Base-by-base conservation (phyloP, 768 basidiomycete species). In the Pholiota conissans region DNA sequence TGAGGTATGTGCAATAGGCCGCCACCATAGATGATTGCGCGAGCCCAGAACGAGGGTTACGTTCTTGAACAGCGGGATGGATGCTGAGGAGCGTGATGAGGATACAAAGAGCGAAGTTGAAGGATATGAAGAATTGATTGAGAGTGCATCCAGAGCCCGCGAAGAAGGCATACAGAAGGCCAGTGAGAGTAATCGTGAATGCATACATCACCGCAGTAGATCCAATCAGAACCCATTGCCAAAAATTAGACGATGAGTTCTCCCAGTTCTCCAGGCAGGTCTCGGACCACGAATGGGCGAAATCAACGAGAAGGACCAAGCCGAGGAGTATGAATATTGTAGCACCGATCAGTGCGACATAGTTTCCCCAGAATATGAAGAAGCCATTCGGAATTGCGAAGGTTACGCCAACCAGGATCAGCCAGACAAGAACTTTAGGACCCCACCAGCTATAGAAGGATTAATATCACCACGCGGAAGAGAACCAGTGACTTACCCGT, bases 361-460 rank as follows among this genome's bases (percentile, higher is more conserved):
- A 96, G 63, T 95, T 94, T 30, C 95, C 95, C 90, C 94, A 98
- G 71, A 97, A 92, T 76, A 98, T 95, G 78, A 98, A 98, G 84
- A 95, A 95, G 47, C 84, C 90, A 71, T 98, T 98, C 0, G 96
- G 97, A 66, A 98, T 96, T 73, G 95, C 88, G 80, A 98, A 99
- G 1, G 91, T 89, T 22, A 90, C 73, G 60, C 81, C 81, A 47
- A 94, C 77, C 56, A 99, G 83, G 60, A 93, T 65, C 32, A 97
- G 69, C 93, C 95, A 99, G 8, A 91, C 77, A 8, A 97, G 80
- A 50, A 92, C 86, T 70, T 99, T 99, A 2, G 95, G 96, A 22
- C 97, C 97, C 97, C 97, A 99, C 95, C 95, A 99, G 27, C 95
- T 96, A 63, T 5, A 9, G 46, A 34, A 14, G 6, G 32, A 57